A percentile compares a stretch with the other conserved stretches of the same genome.
These are phyloP conservation scores for Hsuehochloa calcarea DNA, from an alignment of 176 grass and related monocot genomes.

Conservation along the genomic window DNA sequence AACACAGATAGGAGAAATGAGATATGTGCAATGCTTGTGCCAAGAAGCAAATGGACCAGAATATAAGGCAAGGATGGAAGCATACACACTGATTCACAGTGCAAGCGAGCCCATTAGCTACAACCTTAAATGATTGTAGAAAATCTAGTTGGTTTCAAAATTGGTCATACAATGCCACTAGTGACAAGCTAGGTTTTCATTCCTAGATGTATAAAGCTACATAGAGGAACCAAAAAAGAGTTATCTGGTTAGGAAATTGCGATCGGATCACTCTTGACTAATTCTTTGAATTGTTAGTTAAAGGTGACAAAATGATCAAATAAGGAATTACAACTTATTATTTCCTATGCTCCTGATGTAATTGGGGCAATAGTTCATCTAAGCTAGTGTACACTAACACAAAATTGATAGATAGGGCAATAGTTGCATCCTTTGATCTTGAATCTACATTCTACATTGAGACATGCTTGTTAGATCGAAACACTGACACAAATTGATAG, in stretches of 20 bases:
- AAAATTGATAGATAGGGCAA: too few species aligned
- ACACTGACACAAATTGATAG: too few species aligned
- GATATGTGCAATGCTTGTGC: background rate
- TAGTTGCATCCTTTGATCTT: too few species aligned
- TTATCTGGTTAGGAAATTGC: background rate
- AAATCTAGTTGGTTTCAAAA: slow-evolving; percentile 1
- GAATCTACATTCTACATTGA: too few species aligned
- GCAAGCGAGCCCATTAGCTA: background rate
- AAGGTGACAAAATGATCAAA: background rate
- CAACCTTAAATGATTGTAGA: slow-evolving; percentile 11
- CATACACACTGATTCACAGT: background rate
- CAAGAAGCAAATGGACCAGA: background rate
- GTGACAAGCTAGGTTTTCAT: background rate
- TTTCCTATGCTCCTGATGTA: background rate
- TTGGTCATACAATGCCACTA: background rate
- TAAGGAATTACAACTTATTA: background rate
- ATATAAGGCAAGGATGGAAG: background rate
- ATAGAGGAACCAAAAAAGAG: background rate
- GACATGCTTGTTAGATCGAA: too few species aligned
- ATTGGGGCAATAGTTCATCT: background rate
- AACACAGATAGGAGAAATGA: slow-evolving; percentile 19
- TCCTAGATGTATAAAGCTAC: background rate
- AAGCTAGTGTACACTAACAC: background rate
- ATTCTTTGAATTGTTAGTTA: background rate
- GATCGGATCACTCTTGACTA: background rate